Evolutionary conservation across 257 asterid genomes (phyloP).

Genomic region (Nicotiana knightiana): DNA sequence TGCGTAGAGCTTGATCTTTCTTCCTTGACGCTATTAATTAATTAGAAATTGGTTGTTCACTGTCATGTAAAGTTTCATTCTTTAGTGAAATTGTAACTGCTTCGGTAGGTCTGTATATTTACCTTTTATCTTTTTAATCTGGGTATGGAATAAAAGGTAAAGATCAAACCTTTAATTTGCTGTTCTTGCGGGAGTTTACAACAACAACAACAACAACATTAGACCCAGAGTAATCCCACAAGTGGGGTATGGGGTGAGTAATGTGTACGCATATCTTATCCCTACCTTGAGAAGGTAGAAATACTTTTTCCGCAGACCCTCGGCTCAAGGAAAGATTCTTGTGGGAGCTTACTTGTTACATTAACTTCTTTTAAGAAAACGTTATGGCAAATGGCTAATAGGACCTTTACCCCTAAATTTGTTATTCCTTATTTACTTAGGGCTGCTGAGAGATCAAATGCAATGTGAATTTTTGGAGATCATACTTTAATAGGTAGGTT

Average conservation of each 20-base stretch:
- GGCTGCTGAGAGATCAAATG: not conserved
- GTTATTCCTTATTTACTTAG: not conserved
- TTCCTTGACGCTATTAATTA: not conserved
- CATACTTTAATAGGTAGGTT: not conserved
- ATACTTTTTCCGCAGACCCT: too few species aligned
- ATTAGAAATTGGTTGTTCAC: not conserved
- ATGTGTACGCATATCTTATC: too few species aligned
- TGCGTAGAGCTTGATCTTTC: too few species aligned
- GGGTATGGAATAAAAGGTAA: not conserved
- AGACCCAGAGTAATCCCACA: too few species aligned
- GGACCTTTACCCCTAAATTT: not conserved
- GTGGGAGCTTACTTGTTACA: not conserved
- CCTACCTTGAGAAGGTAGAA: too few species aligned
- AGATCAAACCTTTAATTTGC: not conserved
- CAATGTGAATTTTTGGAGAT: not conserved
- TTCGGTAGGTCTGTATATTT: not conserved
- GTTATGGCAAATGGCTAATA: not conserved
- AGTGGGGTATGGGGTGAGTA: too few species aligned
- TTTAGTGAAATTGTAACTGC: not conserved
- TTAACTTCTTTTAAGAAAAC: not conserved
- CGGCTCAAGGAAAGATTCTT: not conserved
- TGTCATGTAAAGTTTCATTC: not conserved
- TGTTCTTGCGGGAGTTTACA: not conserved
- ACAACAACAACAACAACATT: too few species aligned
- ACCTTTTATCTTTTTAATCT: not conserved